These are phyloP conservation scores for Hyaloscypha variabilis DNA, from an alignment of 495 filamentous ascomycete genomes.

Conservation along the genomic window DNA sequence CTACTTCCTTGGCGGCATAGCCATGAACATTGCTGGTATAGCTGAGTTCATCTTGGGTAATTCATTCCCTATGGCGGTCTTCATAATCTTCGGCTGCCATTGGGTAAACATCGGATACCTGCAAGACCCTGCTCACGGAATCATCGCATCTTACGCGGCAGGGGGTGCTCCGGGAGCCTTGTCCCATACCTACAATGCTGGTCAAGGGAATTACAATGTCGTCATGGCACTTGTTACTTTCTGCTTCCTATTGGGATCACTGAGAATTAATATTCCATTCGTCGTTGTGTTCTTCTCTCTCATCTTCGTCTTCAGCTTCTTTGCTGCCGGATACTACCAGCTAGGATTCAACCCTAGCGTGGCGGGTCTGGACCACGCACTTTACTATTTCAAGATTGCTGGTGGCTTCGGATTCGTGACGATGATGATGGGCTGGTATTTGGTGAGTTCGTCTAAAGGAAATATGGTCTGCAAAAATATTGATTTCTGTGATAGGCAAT, in stretches of 20 bases:
- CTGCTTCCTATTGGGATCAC: slow-evolving; percentile 12
- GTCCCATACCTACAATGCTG: slow-evolving; percentile 16
- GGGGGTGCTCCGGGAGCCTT: slow-evolving; percentile 11
- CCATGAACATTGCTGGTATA: slow-evolving; percentile 61
- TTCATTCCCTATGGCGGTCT: slow-evolving; percentile 71
- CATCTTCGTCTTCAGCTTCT: slow-evolving; percentile 14
- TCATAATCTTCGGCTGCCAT: slow-evolving; percentile 56
- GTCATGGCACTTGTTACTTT: slow-evolving; percentile 20
- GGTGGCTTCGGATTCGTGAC: slow-evolving; percentile 25
- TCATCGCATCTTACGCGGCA: slow-evolving; percentile 5
- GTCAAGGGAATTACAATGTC: slow-evolving; percentile 22
- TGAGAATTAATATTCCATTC: slow-evolving; percentile 21
- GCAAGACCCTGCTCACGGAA: slow-evolving; percentile 6
- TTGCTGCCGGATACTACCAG: slow-evolving; percentile 13
- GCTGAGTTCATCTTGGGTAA: slow-evolving; percentile 74
- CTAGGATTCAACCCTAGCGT: slow-evolving; percentile 17
- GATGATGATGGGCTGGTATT: slow-evolving; percentile 21
- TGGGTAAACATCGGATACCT: slow-evolving; percentile 51
- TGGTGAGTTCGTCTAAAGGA: neutral
- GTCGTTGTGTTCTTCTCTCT: slow-evolving; percentile 21
- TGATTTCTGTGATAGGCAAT: slow-evolving; percentile 10
- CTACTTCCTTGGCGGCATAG: slow-evolving; percentile 68
- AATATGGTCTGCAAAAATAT: no score
- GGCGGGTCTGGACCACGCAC: slow-evolving; percentile 7
- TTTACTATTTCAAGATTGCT: slow-evolving; percentile 24